phyloP scores from a whole-genome alignment of 257 asterid genomes.

The Nyctanthes arbortristis region DNA sequence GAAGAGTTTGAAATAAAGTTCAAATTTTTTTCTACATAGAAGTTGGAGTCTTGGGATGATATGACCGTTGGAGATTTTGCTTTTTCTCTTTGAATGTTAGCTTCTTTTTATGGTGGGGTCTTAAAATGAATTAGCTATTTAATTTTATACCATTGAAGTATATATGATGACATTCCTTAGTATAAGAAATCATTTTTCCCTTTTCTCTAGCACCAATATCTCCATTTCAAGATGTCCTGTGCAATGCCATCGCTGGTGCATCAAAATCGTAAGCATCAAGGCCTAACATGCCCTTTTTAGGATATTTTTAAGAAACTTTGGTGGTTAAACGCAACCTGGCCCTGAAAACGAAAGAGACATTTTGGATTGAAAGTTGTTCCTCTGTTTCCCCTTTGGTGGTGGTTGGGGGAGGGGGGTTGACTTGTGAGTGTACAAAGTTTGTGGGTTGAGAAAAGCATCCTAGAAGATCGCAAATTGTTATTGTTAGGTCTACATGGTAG shows the following conservation, averaged over 20 bases:
- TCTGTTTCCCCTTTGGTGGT: background rate
- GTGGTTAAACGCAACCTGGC: background rate
- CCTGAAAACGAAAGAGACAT: background rate
- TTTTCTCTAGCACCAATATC: background rate
- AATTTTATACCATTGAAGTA: background rate
- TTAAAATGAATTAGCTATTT: conserved; percentile 18
- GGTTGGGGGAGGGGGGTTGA: background rate
- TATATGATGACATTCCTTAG: too few relatives aligned
- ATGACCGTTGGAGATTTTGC: conserved; percentile 41
- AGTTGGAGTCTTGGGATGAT: too few relatives aligned
- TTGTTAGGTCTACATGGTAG: background rate
- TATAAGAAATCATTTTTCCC: background rate
- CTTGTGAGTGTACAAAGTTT: background rate
- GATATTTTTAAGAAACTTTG: background rate
- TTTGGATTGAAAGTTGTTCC: background rate
- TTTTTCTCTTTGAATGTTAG: background rate
- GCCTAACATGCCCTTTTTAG: background rate
- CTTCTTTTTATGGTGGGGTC: conserved; percentile 22
- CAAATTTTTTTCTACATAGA: conserved; percentile 22
- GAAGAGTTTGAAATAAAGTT: conserved; percentile 13
- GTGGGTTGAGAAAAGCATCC: background rate
- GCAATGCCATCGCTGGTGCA: too few relatives aligned
- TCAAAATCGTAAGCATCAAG: background rate
- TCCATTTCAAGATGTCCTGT: background rate
- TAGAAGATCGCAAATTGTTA: background rate